These are phyloP conservation scores for Diutina ranongensis DNA, from an alignment of 1,139 yeast species.

Conservation along the genomic window DNA sequence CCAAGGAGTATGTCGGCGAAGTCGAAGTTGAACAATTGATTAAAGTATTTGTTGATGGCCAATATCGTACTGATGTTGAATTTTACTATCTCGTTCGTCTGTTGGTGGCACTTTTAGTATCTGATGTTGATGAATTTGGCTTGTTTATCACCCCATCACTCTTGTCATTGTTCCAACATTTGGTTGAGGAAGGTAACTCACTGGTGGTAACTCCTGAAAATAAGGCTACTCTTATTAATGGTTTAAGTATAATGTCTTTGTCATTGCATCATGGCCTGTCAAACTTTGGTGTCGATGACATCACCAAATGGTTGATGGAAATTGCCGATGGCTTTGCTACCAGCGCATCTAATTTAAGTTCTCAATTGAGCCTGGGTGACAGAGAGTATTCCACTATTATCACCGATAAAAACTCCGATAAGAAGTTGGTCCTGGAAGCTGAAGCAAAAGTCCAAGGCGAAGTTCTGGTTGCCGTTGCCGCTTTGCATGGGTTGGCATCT, in stretches of 20 bases:
- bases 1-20: conserved; percentile 24
- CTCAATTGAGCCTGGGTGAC: conserved; percentile 28
- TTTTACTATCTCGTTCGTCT: conserved; percentile 32
- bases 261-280: conserved; percentile 38
- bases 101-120: conserved; percentile 29
- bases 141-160: conserved; percentile 25
- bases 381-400: conserved; percentile 33
- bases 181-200: conserved; percentile 13
- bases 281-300: conserved; percentile 38
- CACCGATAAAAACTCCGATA: conserved; percentile 24
- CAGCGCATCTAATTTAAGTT: conserved; percentile 23
- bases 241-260: conserved; percentile 32
- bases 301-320: conserved; percentile 31
- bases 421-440: conserved; percentile 19
- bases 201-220: conserved; percentile 25
- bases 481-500: conserved; percentile 38
- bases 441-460: conserved; percentile 22
- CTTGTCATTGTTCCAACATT: neutral
- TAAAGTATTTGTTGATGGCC: conserved; percentile 19
- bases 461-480: conserved; percentile 29
- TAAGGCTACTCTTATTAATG: conserved; percentile 31
- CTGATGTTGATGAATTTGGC: conserved; percentile 43
- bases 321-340: conserved; percentile 32
- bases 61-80: conserved; percentile 32
- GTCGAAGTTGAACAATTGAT: conserved; percentile 25